A percentile compares a stretch with the other conserved stretches of the same genome.
Evolutionary conservation across 2,329 filamentous ascomycete genomes (phyloP).

Genomic region (Pseudocercospora macadamiae): DNA sequence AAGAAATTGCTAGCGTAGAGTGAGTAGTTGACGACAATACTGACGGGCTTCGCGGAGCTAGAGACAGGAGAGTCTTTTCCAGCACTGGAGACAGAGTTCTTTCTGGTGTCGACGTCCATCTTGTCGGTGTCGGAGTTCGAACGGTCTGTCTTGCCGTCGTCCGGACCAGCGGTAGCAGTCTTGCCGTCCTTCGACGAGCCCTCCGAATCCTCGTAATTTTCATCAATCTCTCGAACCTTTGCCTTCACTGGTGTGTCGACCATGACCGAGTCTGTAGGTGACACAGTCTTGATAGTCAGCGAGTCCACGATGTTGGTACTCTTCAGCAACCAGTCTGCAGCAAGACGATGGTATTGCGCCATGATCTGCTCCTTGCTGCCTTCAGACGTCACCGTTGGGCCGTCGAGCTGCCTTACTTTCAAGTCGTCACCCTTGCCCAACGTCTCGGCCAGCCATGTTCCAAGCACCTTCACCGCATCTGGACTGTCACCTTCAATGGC

Average conservation of each 20-base stretch:
- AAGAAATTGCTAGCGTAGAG: slow-evolving; percentile 77
- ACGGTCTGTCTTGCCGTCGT: slow-evolving; percentile 12
- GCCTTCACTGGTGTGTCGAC: slow-evolving; percentile 23
- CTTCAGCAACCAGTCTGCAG: slow-evolving; percentile 70
- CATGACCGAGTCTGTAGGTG: slow-evolving; percentile 29
- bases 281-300: slow-evolving; percentile 22
- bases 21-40: slow-evolving; percentile 78
- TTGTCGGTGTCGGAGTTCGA: slow-evolving; percentile 20
- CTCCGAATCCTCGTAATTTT: slow-evolving; percentile 31
- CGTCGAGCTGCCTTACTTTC: slow-evolving; percentile 53
- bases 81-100: slow-evolving; percentile 5
- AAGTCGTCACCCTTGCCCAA: slow-evolving; percentile 58
- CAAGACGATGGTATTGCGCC: slow-evolving; percentile 63
- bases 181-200: slow-evolving; percentile 12
- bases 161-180: slow-evolving; percentile 11
- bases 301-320: slow-evolving; percentile 68
- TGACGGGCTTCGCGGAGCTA: slow-evolving; percentile 61
- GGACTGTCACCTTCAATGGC: slow-evolving; percentile 76
- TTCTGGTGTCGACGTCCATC: slow-evolving; percentile 29
- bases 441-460: slow-evolving; percentile 62
- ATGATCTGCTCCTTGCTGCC: slow-evolving; percentile 39
- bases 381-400: slow-evolving; percentile 48
- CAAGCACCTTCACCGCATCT: slow-evolving; percentile 66
- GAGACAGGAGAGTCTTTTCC: slow-evolving; percentile 13
- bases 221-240: slow-evolving; percentile 27